Base-by-base conservation (phyloP, 441 rosid genomes). In the Mallotus japonicus region DNA sequence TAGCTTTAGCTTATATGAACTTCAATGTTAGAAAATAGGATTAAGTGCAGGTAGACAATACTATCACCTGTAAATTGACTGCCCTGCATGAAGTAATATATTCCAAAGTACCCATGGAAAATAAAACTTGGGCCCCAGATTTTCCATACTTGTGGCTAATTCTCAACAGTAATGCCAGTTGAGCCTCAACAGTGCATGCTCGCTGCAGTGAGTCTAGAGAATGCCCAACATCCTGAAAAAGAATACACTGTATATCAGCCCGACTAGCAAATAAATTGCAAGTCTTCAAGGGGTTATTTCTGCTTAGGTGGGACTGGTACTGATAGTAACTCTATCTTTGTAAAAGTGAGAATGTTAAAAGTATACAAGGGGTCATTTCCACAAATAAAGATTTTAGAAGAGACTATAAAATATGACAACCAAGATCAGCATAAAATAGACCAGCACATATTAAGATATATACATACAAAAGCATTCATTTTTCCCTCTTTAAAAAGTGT, bases 51-150 rank as follows among this genome's bases (percentile, higher is more conserved):
- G 17, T 44, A 55, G 61, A 67, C 9, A 63, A 64, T 44, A 71
- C 28, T 70, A 67, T 83, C 74, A 92, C 99, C 96, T 92, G 97
- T 62, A 87, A 79, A 77, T 78, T 83, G 68, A 85, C 79, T 61
- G 88, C 94, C 84, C 65, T 88, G 84, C 93, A 91, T 54, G 98
- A 93, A 75, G 92, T 78, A 42, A 95, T 83, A 78, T 90, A 95
- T 79, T 91, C 98, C 86, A 93, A 77, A 62, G 92, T 87, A 76
- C 95, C 93, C 98, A 95, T 95, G 69, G 97, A 90, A 82, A 91
- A 90, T 61, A 95, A 84, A 75, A 95, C 93, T 78, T 89, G 96
- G 50, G 94, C 92, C 72, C 99, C 99, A 51, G 98, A 85, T 82
- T 92, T 95, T 61, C 97, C 95, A 78, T 93, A 95, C 74, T 90